Conservation (phyloP, 768 basidiomycete species). For the Gymnopilus junonius region DNA sequence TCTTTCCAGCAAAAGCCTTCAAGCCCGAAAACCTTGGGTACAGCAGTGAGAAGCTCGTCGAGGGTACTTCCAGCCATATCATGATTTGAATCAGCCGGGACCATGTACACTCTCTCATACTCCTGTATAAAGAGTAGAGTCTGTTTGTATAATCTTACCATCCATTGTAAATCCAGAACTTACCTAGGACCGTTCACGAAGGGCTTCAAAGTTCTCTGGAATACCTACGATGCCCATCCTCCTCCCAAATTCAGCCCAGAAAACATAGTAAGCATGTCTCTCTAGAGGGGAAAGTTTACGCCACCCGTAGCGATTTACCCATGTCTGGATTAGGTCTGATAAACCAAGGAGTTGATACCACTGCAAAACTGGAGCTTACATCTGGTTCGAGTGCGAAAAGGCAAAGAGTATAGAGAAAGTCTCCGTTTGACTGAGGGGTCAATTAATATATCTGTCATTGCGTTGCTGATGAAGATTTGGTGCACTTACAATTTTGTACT, state of each 20-base stretch:
- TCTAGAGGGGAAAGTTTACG: conserved; percentile 48
- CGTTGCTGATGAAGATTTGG: no score
- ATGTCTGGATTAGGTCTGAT: conserved; percentile 30
- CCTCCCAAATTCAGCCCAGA: conserved; percentile 50
- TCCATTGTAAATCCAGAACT: not conserved
- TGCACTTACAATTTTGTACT: conserved; percentile 41
- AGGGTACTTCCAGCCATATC: conserved; percentile 43
- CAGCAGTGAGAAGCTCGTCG: conserved; percentile 42
- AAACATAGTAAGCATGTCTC: conserved; percentile 43
- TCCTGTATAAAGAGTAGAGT: conserved; percentile 25
- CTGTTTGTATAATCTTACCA: not conserved
- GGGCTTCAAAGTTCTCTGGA: conserved; percentile 41
- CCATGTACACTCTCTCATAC: conserved; percentile 47
- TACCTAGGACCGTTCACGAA: conserved; percentile 45
- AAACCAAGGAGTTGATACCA: not conserved
- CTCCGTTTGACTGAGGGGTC: conserved; percentile 37
- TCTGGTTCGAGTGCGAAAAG: conserved; percentile 43
- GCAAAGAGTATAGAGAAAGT: conserved; percentile 45
- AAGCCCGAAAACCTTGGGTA: conserved; percentile 43
- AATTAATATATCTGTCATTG: not conserved
- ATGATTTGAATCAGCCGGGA: conserved; percentile 44
- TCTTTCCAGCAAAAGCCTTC: conserved; percentile 34
- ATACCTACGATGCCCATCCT: conserved; percentile 53
- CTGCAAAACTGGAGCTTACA: conserved; percentile 27
- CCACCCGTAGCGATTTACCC: conserved; percentile 49